Conservation (phyloP, 129 eudicot species). For the Escallonia herrerae region DNA sequence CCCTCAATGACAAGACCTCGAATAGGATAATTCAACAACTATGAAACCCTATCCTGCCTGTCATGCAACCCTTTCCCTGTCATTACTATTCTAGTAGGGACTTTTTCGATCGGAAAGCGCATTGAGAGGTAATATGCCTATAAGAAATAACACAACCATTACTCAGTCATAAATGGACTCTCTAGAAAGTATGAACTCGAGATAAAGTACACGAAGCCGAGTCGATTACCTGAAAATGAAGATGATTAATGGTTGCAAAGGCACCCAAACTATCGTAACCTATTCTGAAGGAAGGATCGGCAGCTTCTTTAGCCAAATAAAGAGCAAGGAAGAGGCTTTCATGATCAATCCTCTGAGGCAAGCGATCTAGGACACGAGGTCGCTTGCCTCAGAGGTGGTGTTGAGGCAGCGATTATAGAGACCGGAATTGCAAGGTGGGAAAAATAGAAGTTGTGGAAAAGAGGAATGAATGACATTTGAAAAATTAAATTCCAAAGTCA, state of each 20-base stretch:
- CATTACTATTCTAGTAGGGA: constrained; percentile 55
- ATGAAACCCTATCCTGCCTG: constrained; percentile 60
- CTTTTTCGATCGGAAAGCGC: constrained; percentile 87
- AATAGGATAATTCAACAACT: constrained; percentile 74
- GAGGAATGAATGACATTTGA: too few relatives aligned
- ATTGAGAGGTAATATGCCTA: constrained; percentile 81
- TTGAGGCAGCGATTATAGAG: too few relatives aligned
- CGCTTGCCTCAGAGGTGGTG: too few relatives aligned
- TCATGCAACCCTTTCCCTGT: constrained; percentile 30
- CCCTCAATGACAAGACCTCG: constrained; percentile 85
- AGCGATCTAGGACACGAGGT: constrained; percentile 78
- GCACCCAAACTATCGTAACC: constrained; percentile 99
- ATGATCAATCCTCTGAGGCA: constrained; percentile 88
- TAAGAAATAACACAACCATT: background rate
- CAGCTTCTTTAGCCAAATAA: constrained; percentile 88
- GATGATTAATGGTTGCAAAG: constrained; percentile 96
- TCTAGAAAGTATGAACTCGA: background rate
- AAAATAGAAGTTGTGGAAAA: too few relatives aligned
- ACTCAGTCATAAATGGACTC: background rate
- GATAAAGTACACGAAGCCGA: background rate
- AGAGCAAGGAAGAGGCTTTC: constrained; percentile 87
- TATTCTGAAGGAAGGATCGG: constrained; percentile 82
- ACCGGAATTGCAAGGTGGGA: too few relatives aligned
- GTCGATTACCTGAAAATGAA: constrained; percentile 72
- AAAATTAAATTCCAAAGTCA: too few relatives aligned